Evolutionary conservation across 139 green algal species (phyloP), one percentile per base, ranked within the genome.

Genomic region (Micractinium conductrix): DNA sequence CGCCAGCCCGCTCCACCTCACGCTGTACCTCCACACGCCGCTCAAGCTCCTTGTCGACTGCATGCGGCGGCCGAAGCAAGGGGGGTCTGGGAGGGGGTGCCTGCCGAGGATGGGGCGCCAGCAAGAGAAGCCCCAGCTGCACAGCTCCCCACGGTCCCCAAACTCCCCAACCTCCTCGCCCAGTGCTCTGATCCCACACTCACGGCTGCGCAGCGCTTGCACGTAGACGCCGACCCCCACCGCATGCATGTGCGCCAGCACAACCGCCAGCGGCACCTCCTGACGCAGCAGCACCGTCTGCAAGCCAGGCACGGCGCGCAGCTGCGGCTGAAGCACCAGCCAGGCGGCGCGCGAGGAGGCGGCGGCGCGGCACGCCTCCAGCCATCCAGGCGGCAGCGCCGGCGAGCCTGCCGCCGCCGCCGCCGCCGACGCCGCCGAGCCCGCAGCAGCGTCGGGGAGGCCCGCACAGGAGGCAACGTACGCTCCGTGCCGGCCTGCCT

Each of bases 211-310:
- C 22, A 93, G 76, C 22, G 70, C 63, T 1, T 35, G 21, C 0
- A 76, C 58, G 53, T 90, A 79, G 6, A 96, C 67, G 3, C 80
- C 85, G 26, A 97, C 88, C 50, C 95, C 93, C 8, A 12, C 26
- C 1, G 38, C 38, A 89, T 97, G 93, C 93, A 98, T 95, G 42
- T 53, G 42, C 2, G 86, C 92, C 44, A 97, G 87, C 62, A 97
- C 88, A 0, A 53, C 65, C 81, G 95, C 92, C 79, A 97, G 80
- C 5, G 92, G 95, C 92, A 96, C 94, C 91, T 97, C 93, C 45
- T 73, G 48, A 44, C 70, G 42, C 44, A 67, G 22, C 44, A 87
- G 86, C 38, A 68, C 74, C 12, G 22, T 30, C 22, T 70, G 22
- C 35, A 69, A 35, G 14, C 48, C 30, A 8, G 35, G 43, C 33